Evolutionary conservation across 805 yeast species (phyloP).

Genomic region (Saturnispora serradocipensis): DNA sequence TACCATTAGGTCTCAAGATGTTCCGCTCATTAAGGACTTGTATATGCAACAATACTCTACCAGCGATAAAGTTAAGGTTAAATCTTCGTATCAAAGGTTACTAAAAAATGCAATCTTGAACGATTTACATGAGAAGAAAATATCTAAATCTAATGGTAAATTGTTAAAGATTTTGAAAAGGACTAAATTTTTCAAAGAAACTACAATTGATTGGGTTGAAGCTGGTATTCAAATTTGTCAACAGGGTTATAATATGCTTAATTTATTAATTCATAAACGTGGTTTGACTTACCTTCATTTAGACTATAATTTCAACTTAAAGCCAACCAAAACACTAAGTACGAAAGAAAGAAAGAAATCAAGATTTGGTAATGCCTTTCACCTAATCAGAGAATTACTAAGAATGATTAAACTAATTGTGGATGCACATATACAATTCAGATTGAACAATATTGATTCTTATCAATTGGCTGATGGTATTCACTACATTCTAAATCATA

Average conservation of each 20-base stretch:
- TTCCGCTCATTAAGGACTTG: slow-evolving; percentile 76
- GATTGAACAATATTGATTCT: slow-evolving; percentile 87
- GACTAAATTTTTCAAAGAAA: slow-evolving; percentile 86
- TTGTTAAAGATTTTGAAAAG: slow-evolving; percentile 56
- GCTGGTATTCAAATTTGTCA: slow-evolving; percentile 91
- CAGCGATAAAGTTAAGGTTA: slow-evolving; percentile 62
- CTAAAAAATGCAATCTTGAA: slow-evolving; percentile 66
- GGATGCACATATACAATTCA: slow-evolving; percentile 86
- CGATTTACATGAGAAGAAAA: slow-evolving; percentile 47
- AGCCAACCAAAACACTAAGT: slow-evolving; percentile 92
- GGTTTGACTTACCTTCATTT: slow-evolving; percentile 88
- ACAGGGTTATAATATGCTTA: slow-evolving; percentile 92
- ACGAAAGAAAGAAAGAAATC: slow-evolving; percentile 95
- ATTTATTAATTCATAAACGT: slow-evolving; percentile 77
- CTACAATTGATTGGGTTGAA: slow-evolving; percentile 95
- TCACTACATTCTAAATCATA: slow-evolving; percentile 80
- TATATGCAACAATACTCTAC: slow-evolving; percentile 55
- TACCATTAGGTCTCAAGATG: slow-evolving; percentile 81
- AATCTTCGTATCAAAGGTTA: slow-evolving; percentile 85
- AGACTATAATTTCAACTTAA: slow-evolving; percentile 90
- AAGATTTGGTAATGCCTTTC: slow-evolving; percentile 94
- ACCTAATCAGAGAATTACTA: slow-evolving; percentile 80
- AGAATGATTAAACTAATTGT: slow-evolving; percentile 78
- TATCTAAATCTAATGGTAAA: slow-evolving; percentile 40
- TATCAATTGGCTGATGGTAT: slow-evolving; percentile 93